Evolutionary conservation across 2,329 filamentous ascomycete genomes (phyloP).

Genomic region (Ophiocordyceps sinensis): DNA sequence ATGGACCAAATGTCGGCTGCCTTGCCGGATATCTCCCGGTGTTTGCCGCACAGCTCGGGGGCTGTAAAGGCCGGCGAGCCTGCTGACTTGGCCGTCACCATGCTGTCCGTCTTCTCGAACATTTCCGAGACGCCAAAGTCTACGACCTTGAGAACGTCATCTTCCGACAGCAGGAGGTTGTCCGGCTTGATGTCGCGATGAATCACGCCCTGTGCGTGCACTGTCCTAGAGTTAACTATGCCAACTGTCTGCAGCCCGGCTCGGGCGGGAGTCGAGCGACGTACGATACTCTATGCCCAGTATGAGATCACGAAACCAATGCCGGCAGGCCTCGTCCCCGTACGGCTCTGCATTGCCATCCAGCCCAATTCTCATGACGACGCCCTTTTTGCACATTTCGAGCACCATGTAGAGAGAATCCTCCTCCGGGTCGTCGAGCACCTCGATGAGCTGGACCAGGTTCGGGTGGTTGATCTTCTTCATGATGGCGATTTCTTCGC

Average conservation of each 20-base stretch:
- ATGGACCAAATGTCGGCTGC: conserved; percentile 97
- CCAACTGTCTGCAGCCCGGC: not conserved
- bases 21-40: conserved; percentile 75
- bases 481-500: conserved; percentile 97
- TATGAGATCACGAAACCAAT: conserved; percentile 91
- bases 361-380: conserved; percentile 91
- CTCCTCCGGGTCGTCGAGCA: conserved; percentile 87
- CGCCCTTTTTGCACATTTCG: conserved; percentile 97
- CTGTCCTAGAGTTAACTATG: conserved; percentile 22
- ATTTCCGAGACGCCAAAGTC: conserved; percentile 99
- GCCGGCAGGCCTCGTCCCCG: conserved; percentile 64
- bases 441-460: conserved; percentile 84
- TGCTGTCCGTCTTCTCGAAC: conserved; percentile 73
- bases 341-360: conserved; percentile 73
- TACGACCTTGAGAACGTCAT: conserved; percentile 91
- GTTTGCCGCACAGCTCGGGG: conserved; percentile 78
- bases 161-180: conserved; percentile 78
- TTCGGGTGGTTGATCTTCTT: conserved; percentile 95
- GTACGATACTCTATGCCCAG: conserved; percentile 83
- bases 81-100: conserved; percentile 86
- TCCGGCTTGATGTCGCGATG: conserved; percentile 98
- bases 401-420: conserved; percentile 98
- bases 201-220: conserved; percentile 88
- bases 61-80: conserved; percentile 91
- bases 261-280: conserved; percentile 17